Evolutionary conservation across 202 grass and related monocot species (phyloP).

Genomic region (Schoenoplectus tabernaemontani): DNA sequence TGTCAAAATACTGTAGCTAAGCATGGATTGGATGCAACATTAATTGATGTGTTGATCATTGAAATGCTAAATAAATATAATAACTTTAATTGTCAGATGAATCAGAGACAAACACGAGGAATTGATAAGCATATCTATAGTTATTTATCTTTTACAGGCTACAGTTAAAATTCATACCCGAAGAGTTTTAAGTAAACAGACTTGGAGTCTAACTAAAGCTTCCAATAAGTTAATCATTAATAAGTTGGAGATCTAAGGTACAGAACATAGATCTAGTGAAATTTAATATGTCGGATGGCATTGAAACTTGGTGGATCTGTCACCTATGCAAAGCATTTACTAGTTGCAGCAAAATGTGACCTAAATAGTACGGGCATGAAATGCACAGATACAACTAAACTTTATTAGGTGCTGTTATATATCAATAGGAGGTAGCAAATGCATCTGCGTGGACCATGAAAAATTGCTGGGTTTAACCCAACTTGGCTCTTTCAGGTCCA

Average conservation of each 20-base stretch:
- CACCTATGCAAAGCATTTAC: not conserved
- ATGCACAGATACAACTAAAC: conserved; percentile 16
- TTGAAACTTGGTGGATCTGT: conserved; percentile 24
- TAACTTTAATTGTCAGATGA: not conserved
- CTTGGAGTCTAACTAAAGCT: not conserved
- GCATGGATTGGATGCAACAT: not conserved
- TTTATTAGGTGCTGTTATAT: conserved; percentile 10
- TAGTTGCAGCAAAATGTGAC: conserved; percentile 17
- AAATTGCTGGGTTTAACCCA: not conserved
- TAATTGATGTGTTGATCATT: too few species aligned
- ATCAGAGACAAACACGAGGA: not conserved
- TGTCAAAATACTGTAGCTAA: not conserved
- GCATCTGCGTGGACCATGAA: not conserved
- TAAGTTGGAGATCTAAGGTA: conserved; percentile 12
- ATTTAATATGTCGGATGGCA: conserved; percentile 23
- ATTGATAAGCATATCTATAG: not conserved
- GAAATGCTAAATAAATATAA: not conserved
- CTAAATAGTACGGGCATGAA: conserved; percentile 8
- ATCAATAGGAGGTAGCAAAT: too few species aligned
- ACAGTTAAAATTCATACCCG: too few species aligned
- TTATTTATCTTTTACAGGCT: too few species aligned
- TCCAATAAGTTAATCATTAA: not conserved
- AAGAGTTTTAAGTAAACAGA: not conserved
- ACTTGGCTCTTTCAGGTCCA: conserved; percentile 10
- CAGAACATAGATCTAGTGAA: conserved; percentile 23